These are phyloP conservation scores for Nakazawaea ernobii DNA, from an alignment of 805 yeast genomes.

Conservation along the genomic window DNA sequence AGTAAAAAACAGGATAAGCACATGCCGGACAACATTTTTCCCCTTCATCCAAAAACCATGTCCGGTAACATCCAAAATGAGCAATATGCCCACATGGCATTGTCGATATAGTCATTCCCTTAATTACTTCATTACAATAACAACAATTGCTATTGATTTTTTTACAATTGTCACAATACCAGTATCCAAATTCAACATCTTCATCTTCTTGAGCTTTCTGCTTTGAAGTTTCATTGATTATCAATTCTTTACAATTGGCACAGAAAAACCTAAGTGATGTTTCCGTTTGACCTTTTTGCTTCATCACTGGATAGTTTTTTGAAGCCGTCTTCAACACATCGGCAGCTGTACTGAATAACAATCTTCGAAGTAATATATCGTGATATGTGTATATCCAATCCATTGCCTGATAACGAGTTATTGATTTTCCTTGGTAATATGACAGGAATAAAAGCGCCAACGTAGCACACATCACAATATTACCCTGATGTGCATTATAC, in stretches of 20 bases:
- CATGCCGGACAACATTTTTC: conserved; percentile 70
- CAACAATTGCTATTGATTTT: conserved; percentile 62
- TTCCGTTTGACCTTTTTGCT: conserved; percentile 28
- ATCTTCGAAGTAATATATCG: conserved; percentile 42
- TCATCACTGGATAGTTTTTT: conserved; percentile 24
- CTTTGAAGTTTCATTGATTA: conserved; percentile 54
- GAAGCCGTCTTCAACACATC: conserved; percentile 40
- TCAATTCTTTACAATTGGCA: conserved; percentile 50
- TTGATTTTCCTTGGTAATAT: conserved; percentile 24
- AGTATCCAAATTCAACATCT: conserved; percentile 52
- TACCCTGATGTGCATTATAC: conserved; percentile 58
- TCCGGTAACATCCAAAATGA: conserved; percentile 71
- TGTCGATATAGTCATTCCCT: conserved; percentile 56
- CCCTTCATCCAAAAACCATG: conserved; percentile 66
- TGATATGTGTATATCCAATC: conserved; percentile 55
- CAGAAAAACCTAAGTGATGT: conserved; percentile 53
- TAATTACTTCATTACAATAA: conserved; percentile 71
- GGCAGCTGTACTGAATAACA: conserved; percentile 54
- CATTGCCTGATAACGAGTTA: conserved; percentile 30
- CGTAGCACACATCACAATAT: conserved; percentile 53
- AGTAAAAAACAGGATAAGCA: conserved; percentile 7
- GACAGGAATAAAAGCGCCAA: conserved; percentile 49
- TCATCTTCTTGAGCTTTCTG: conserved; percentile 25
- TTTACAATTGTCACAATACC: conserved; percentile 80
- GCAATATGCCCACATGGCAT: conserved; percentile 83